These are phyloP conservation scores for Geosmithia morbida DNA, from an alignment of 2,329 filamentous ascomycete genomes.

Conservation along the genomic window DNA sequence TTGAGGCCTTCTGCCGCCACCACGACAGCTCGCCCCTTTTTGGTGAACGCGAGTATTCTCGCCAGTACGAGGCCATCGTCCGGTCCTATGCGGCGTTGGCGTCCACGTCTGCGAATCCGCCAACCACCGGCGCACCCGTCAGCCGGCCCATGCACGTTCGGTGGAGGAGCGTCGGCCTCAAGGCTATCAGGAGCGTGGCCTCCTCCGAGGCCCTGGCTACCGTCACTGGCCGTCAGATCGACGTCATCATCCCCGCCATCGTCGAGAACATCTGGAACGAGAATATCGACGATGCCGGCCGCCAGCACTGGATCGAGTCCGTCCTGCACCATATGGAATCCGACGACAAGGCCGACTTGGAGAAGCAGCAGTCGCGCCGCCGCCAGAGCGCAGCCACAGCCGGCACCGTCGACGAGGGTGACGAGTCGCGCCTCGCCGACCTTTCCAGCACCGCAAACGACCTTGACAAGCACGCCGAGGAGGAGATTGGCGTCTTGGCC, in stretches of 20 bases:
- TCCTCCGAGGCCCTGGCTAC: conserved; percentile 66
- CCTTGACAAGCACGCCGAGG: conserved; percentile 78
- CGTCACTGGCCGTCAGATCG: conserved; percentile 61
- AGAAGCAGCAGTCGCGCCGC: conserved; percentile 42
- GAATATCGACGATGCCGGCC: conserved; percentile 30
- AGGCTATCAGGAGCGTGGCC: conserved; percentile 69
- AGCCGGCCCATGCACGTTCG: conserved; percentile 65
- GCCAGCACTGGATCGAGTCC: conserved; percentile 52
- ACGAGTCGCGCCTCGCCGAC: conserved; percentile 52
- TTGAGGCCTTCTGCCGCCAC: conserved; percentile 76
- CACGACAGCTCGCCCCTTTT: conserved; percentile 77
- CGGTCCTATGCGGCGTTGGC: conserved; percentile 68
- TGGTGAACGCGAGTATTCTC: conserved; percentile 71
- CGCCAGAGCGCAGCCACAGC: conserved; percentile 71
- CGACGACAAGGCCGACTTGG: conserved; percentile 54
- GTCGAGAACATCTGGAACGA: conserved; percentile 63
- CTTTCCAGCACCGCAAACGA: conserved; percentile 73
- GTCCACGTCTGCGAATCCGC: conserved; percentile 40
- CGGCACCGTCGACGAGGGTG: conserved; percentile 48
- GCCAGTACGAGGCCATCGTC: conserved; percentile 72
- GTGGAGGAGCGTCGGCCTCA: conserved; percentile 60
- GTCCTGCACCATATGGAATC: conserved; percentile 53
- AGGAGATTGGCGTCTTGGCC: conserved; percentile 74
- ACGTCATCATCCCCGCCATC: conserved; percentile 69
- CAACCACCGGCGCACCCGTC: conserved; percentile 34